Evolutionary conservation across 441 rosid species (phyloP).

Genomic region (Theobroma grandiflorum): DNA sequence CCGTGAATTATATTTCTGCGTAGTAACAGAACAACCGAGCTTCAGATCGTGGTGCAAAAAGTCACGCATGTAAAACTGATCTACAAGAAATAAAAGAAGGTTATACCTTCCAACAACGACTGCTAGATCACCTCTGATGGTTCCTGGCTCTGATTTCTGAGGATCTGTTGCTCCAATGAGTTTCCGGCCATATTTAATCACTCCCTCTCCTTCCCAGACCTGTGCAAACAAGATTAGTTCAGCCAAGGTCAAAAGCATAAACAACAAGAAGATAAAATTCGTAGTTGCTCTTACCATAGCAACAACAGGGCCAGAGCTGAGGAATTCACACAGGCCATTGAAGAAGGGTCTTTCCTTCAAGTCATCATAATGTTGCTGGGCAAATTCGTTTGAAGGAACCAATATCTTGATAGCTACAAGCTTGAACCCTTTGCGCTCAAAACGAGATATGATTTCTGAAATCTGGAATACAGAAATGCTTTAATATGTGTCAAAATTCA

Average conservation of each 20-base stretch:
- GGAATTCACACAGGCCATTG: constrained; percentile 88
- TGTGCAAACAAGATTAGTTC: constrained; percentile 35
- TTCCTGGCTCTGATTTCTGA: constrained; percentile 97
- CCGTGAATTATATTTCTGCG: constrained; percentile 95
- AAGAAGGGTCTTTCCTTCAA: constrained; percentile 96
- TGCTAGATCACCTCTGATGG: constrained; percentile 96
- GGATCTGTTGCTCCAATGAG: constrained; percentile 99
- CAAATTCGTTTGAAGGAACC: constrained; percentile 86
- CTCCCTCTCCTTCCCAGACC: constrained; percentile 99
- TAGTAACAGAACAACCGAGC: background rate
- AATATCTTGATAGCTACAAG: constrained; percentile 85
- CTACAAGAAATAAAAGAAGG: background rate
- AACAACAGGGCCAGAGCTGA: constrained; percentile 96
- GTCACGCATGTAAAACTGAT: background rate
- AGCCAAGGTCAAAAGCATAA: background rate
- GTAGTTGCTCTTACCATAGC: constrained; percentile 76
- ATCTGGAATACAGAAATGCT: constrained; percentile 52
- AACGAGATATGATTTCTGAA: constrained; percentile 87
- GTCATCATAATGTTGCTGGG: constrained; percentile 92
- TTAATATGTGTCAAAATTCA: constrained; percentile 7
- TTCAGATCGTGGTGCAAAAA: background rate
- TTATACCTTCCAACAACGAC: constrained; percentile 90
- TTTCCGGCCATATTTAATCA: constrained; percentile 86
- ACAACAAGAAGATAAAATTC: background rate
- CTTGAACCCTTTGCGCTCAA: constrained; percentile 97